A percentile compares a stretch with the other conserved stretches of the same genome.
These are phyloP conservation scores for Apiospora hydei DNA, from an alignment of 2,329 filamentous ascomycete species.

Conservation along the genomic window DNA sequence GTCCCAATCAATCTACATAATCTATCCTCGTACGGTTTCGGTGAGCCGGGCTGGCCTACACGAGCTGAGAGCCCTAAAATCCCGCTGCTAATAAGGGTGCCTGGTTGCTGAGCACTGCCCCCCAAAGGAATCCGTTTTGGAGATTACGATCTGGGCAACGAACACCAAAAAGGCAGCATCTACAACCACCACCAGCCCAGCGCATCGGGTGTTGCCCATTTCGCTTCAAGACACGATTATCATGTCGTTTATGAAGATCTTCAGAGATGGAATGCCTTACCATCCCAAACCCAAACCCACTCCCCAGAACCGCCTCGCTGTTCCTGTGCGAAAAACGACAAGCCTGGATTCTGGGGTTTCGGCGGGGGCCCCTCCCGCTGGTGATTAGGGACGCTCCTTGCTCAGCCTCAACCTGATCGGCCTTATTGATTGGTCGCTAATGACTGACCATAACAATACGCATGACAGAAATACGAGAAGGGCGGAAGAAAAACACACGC, in stretches of 20 bases:
- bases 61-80: not conserved
- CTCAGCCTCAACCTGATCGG: slow-evolving; percentile 15
- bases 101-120: not conserved
- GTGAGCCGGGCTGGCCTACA: not conserved
- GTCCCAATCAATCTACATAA: not conserved
- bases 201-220: not conserved
- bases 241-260: slow-evolving; percentile 6
- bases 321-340: not conserved
- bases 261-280: not conserved
- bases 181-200: not conserved
- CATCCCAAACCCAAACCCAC: not conserved
- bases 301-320: not conserved
- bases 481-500: not conserved
- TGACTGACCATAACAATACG: slow-evolving; percentile 14
- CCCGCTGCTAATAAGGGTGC: not conserved
- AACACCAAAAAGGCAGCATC: not conserved
- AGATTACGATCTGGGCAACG: not conserved
- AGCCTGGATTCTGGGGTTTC: slow-evolving; percentile 8
- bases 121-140: slow-evolving; percentile 8
- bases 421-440: slow-evolving; percentile 12
- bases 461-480: slow-evolving; percentile 2
- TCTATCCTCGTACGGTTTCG: slow-evolving; percentile 1
- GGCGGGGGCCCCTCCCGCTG: slow-evolving; percentile 9
- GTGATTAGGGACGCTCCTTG: slow-evolving; percentile 1
- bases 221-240: not conserved